A percentile compares a stretch with the other conserved stretches of the same genome.
Conservation (phyloP, 495 filamentous ascomycete species). For the Aspergillus mulundensis region DNA sequence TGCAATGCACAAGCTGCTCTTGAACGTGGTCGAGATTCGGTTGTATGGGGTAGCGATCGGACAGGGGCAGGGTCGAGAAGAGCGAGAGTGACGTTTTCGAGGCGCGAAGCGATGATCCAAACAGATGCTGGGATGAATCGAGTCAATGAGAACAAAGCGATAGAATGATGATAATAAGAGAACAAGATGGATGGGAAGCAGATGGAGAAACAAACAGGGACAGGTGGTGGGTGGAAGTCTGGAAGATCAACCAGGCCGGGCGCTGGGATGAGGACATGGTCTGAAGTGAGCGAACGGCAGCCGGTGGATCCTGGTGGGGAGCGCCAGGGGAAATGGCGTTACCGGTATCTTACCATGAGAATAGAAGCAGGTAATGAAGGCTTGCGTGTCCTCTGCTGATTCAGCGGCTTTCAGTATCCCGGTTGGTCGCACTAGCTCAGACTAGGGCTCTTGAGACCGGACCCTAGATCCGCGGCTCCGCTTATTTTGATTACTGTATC, state of each 20-base stretch:
- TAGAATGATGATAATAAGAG: not conserved
- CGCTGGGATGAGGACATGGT: slow-evolving; percentile 6
- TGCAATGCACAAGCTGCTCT: not conserved
- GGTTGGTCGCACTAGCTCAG: slow-evolving; percentile 3
- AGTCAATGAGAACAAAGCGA: not conserved
- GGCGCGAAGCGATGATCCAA: not conserved
- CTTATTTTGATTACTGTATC: slow-evolving; percentile 3
- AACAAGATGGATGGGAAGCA: not conserved
- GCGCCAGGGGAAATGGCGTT: slow-evolving; percentile 6
- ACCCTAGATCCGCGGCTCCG: slow-evolving; percentile 7
- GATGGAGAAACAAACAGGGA: slow-evolving; percentile 11
- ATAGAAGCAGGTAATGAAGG: slow-evolving; percentile 30
- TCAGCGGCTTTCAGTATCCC: slow-evolving; percentile 26
- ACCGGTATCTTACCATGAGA: slow-evolving; percentile 17
- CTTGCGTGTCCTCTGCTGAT: slow-evolving; percentile 40
- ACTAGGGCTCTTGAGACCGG: slow-evolving; percentile 8
- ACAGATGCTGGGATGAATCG: not conserved
- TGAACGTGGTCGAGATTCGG: not conserved
- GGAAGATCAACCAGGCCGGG: slow-evolving; percentile 13
- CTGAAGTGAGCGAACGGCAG: slow-evolving; percentile 3
- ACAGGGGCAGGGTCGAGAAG: not conserved
- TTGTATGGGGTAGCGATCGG: not conserved
- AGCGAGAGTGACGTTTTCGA: not conserved
- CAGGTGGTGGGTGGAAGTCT: slow-evolving; percentile 3
- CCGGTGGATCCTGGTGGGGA: slow-evolving; percentile 1